Conservation (phyloP, 1,139 yeast genomes). For the Kurtzmaniella quercitrusa region DNA sequence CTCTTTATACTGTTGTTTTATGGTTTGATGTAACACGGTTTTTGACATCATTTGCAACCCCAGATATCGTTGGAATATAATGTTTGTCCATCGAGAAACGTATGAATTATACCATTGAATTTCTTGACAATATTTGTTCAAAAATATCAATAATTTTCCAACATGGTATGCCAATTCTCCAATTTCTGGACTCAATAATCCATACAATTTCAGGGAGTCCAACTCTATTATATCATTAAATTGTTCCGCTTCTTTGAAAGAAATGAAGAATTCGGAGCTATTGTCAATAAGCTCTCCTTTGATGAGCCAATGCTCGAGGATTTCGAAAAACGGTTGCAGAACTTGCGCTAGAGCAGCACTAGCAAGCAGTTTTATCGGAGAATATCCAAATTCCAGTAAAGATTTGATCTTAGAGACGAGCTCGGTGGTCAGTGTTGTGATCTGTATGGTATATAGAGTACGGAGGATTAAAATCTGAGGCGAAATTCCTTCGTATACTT, state of each 20-base stretch:
- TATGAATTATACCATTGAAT: constrained; percentile 38
- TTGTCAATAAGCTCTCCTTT: constrained; percentile 58
- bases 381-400: constrained; percentile 63
- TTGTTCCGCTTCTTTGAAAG: constrained; percentile 27
- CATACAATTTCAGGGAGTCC: constrained; percentile 49
- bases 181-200: constrained; percentile 43
- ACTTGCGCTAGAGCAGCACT: constrained; percentile 43
- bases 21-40: constrained; percentile 24
- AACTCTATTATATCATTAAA: constrained; percentile 35
- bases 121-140: constrained; percentile 56
- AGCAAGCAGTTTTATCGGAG: constrained; percentile 40
- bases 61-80: constrained; percentile 21
- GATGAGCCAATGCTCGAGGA: constrained; percentile 63
- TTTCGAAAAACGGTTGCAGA: constrained; percentile 58
- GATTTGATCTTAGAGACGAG: constrained; percentile 49
- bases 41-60: constrained; percentile 25
- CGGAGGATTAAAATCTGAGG: constrained; percentile 55
- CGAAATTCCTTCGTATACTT: constrained; percentile 41
- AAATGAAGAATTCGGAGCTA: constrained; percentile 60
- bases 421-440: constrained; percentile 40
- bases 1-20: constrained; percentile 53
- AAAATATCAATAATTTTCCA: constrained; percentile 73
- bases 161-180: constrained; percentile 63
- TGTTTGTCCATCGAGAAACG: constrained; percentile 31
- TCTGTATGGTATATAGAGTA: constrained; percentile 45